These are phyloP conservation scores for Deuterostichococcus epilithicus DNA, from an alignment of 139 green algal species.

Conservation along the genomic window DNA sequence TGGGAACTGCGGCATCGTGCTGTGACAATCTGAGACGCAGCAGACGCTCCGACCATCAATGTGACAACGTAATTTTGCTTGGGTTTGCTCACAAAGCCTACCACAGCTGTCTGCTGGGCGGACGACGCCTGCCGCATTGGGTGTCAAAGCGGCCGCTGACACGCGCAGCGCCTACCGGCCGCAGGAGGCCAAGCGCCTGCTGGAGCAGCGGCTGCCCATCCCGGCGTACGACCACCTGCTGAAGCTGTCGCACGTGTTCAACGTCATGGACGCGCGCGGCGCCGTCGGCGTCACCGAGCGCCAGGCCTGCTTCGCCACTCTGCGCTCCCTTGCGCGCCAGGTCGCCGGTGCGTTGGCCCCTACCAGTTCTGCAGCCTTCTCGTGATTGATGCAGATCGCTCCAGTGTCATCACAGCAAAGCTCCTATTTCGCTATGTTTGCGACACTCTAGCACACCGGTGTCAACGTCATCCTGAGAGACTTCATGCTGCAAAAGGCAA, in stretches of 20 bases:
- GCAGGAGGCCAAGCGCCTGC: constrained; percentile 76
- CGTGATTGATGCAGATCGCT: too few relatives aligned
- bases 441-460: too few relatives aligned
- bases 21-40: background rate
- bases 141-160: too few relatives aligned
- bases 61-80: background rate
- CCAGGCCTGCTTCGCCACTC: constrained; percentile 85
- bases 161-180: too few relatives aligned
- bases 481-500: too few relatives aligned
- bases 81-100: too few relatives aligned
- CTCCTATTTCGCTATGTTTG: too few relatives aligned
- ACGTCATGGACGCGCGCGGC: constrained; percentile 93
- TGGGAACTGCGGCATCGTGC: background rate
- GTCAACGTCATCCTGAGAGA: too few relatives aligned
- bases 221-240: constrained; percentile 96
- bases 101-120: too few relatives aligned
- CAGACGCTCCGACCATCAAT: background rate
- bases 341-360: constrained; percentile 39
- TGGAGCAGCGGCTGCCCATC: constrained; percentile 86
- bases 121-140: too few relatives aligned
- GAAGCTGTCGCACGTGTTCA: constrained; percentile 97
- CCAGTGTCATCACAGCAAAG: too few relatives aligned
- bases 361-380: background rate
- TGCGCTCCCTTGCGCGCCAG: constrained; percentile 76
- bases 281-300: constrained; percentile 94